These are phyloP conservation scores for Trichoderma breve DNA, from an alignment of 2,329 filamentous ascomycete species.

Conservation along the genomic window DNA sequence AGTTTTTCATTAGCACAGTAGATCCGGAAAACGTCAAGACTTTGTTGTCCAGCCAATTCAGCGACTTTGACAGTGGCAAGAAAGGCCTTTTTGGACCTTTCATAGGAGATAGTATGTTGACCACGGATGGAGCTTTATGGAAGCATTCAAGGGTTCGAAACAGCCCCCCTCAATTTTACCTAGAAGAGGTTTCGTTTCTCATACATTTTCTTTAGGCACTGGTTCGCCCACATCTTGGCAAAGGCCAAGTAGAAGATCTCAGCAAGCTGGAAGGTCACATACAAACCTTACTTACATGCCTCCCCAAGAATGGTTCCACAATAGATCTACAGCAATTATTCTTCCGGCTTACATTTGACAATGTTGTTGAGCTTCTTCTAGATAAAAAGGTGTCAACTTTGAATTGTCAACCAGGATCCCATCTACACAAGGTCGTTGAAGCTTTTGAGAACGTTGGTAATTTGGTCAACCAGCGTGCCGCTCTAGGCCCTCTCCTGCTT, in stretches of 20 bases:
- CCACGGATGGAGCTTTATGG: background rate
- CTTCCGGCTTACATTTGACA: background rate
- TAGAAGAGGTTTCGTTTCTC: background rate
- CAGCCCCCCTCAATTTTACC: background rate
- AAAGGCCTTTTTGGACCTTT: background rate
- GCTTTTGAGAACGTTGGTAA: background rate
- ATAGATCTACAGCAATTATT: slow-evolving; percentile 2
- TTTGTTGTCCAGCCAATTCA: background rate
- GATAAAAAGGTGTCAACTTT: background rate
- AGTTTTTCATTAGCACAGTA: background rate
- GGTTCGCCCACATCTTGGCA: background rate
- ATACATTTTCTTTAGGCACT: background rate
- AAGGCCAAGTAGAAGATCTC: background rate
- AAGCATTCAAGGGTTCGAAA: slow-evolving; percentile 1
- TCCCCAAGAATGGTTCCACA: background rate
- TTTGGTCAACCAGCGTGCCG: background rate
- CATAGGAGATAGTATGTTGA: slow-evolving; percentile 6
- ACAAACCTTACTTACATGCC: background rate
- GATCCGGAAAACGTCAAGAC: slow-evolving; percentile 13
- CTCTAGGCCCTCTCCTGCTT: background rate
- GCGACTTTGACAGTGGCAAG: background rate
- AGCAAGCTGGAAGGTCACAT: background rate
- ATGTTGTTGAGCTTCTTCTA: background rate
- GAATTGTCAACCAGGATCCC: background rate
- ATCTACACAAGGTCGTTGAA: background rate